These are phyloP conservation scores for Buxus sempervirens DNA, from an alignment of 164 flowering plant species.

Conservation along the genomic window DNA sequence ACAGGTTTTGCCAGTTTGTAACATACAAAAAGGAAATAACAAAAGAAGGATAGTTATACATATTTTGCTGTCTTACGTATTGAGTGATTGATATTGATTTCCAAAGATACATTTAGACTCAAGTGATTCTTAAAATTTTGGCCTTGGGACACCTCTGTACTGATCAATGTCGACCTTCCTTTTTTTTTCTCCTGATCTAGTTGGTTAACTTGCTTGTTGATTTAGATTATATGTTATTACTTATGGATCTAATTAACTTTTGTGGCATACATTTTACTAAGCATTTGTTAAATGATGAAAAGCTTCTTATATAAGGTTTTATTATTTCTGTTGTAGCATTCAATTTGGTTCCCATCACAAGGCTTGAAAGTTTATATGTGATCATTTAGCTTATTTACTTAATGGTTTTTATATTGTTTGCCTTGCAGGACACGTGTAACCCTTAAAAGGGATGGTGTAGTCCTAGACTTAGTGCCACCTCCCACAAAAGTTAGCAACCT, in stretches of 20 bases:
- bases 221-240: background rate
- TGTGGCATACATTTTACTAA: too few relatives aligned
- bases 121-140: background rate
- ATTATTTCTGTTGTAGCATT: background rate
- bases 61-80: background rate
- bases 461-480: constrained; percentile 66
- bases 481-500: constrained; percentile 79
- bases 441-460: constrained; percentile 40
- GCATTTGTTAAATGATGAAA: too few relatives aligned
- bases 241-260: background rate
- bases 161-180: background rate
- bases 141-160: background rate
- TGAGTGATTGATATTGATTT: background rate
- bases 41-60: background rate
- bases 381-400: background rate
- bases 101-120: background rate
- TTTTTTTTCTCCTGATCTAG: too few relatives aligned
- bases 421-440: constrained; percentile 62
- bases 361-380: background rate
- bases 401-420: background rate
- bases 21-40: background rate
- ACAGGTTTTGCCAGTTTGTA: background rate
- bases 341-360: background rate
- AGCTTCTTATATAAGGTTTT: background rate
- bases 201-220: background rate